Evolutionary conservation across 345 rosid species (phyloP), one percentile per base, ranked within the genome.

Genomic region (Cardamine occulta): DNA sequence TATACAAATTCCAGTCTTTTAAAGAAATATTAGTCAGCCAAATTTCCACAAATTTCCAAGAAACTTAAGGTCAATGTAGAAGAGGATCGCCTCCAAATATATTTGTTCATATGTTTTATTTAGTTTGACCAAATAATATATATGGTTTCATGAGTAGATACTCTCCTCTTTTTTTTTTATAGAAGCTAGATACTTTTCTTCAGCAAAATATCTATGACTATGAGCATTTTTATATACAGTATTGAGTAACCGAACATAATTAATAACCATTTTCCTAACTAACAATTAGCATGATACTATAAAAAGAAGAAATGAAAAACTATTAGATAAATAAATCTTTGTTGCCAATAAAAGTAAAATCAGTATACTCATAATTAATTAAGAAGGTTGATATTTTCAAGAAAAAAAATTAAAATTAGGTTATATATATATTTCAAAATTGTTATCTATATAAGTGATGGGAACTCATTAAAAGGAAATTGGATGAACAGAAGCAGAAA

Each of bases 241-340:
- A 34, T 32, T 32, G 21, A 63, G 42, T 18, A 65, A 48, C 58
- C 34, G n/a, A 26, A 26, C 15, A 61, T 66, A 32, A 47, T n/a
- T 66, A 32, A 47, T n/a, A 17, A 47, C 70, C 6, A 13, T 14
- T 49, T 31, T 66, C 31, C 31, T 66, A 65, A 31, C 44, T 65
- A 49, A 32, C 15, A 49, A 32, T 21, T 18, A 49, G 13, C 44
- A 49, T 48, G 44, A 32, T 63, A 28, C n/a, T 45, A 18, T 11
- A 31, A 51, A 31, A 34, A 13, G 21, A 21, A 51, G 13, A 29
- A 34, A 21, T 49, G 18, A 51, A 14, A 14, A 51, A 31, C 24
- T 63, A 3, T 26, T 44, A 15, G 4, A 37, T 45, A n/a, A 15
- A 45, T n/a, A 47, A 47, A 47, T n/a, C 4, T 17, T 19, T 8